A percentile compares a stretch with the other conserved stretches of the same genome.
phyloP scores from a whole-genome alignment of 208 protist species.

The Crithidia bombi region DNA sequence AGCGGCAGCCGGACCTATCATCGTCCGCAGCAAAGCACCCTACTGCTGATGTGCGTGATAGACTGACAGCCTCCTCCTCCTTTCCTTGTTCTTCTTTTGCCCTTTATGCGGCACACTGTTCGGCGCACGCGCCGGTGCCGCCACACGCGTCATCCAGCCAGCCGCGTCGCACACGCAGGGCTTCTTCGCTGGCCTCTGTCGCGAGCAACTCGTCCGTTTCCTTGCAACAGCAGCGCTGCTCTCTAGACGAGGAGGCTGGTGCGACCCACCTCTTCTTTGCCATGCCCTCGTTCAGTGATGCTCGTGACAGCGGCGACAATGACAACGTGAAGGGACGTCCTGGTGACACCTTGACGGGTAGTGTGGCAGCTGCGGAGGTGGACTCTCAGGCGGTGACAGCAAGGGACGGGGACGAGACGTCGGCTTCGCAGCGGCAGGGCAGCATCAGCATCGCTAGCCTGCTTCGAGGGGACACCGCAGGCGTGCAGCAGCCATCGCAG shows the following conservation, averaged over 20 bases:
- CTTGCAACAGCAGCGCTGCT: conserved; percentile 1
- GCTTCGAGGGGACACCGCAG: background rate
- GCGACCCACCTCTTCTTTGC: conserved; percentile 16
- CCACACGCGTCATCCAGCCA: conserved; percentile 5
- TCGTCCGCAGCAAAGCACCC: too few relatives aligned
- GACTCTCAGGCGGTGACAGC: too few relatives aligned
- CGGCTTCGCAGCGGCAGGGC: background rate
- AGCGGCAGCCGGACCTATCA: background rate
- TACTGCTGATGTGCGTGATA: too few relatives aligned
- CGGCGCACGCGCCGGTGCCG: conserved; percentile 9
- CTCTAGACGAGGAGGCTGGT: conserved; percentile 17
- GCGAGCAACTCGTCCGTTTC: conserved; percentile 22
- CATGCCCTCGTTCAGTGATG: conserved; percentile 15
- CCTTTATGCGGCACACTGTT: conserved; percentile 10
- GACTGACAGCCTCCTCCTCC: too few relatives aligned
- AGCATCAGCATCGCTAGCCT: background rate
- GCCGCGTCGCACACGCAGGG: conserved; percentile 10
- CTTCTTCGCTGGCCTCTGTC: conserved; percentile 21
- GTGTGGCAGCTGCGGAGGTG: background rate
- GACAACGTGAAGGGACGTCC: background rate
- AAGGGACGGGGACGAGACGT: background rate
- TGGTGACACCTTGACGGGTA: background rate
- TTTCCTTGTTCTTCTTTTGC: too few relatives aligned
- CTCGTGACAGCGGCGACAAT: background rate
- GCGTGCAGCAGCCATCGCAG: background rate